Evolutionary conservation across 495 filamentous ascomycete genomes (phyloP), one percentile per base, ranked within the genome.

Genomic region (Aspergillus egyptiacus): DNA sequence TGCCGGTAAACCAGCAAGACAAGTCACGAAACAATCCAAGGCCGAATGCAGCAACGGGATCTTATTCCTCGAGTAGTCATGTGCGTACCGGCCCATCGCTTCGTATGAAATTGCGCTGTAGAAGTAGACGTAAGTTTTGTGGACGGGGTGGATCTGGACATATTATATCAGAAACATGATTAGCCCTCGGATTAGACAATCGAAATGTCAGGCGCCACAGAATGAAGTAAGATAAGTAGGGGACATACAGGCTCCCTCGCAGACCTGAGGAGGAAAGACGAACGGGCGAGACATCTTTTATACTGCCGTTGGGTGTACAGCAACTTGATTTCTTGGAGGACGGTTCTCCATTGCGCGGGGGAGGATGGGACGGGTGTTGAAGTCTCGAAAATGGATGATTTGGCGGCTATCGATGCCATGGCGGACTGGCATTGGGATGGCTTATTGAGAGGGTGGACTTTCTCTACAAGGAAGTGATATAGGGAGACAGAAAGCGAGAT

Each of bases 51-150:
- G 58, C 7, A 66, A 48, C 0, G 57, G 46, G 9, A 75, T 9
- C 48, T 76, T 77, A 17, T 58, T 62, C 25, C 35, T 49, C 1
- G 74, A 75, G 45, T 70, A 68, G 10, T 66, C 57, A 46, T 75
- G 74, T 17, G 70, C 61, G 27, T 64, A 47, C 9, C 64, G 62
- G 4, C 67, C 73, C 20, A 74, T 59, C 0, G 58, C 60, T 43
- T 77, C 74, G 38, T 67, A 70, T 25, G 58, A 75, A 15, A 74
- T 59, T 6, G 70, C 74, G 13, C 59, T 60, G 55, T 76, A 73
- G 37, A 76, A 75, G 38, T 65, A 56, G n/a, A 75, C 60, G 42
- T 66, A 76, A 3, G 60, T 62, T 14, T 60, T 53, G 45, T 68
- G 55, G 18, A 76, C 48, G 5, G 63, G 61, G 46, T 72, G 46